phyloP scores from a whole-genome alignment of 768 basidiomycete species.

The Agaricus subrufescens region DNA sequence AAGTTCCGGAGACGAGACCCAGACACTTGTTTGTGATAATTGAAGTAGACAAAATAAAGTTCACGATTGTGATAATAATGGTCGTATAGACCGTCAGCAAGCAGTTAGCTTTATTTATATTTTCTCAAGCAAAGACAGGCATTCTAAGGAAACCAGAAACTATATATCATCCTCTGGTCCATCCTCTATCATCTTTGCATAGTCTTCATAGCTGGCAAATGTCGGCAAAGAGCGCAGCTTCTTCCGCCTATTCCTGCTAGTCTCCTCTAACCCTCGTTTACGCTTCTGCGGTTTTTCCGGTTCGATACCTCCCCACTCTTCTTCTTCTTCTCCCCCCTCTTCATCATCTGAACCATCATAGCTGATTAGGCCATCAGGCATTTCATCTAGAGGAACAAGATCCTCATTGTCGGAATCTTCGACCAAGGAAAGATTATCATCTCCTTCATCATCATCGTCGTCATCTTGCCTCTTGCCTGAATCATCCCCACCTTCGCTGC shows the following conservation, averaged over 20 bases:
- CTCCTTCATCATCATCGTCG: constrained; percentile 28
- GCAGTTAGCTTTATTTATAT: background rate
- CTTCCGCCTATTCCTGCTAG: constrained; percentile 50
- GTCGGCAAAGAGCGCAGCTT: constrained; percentile 67
- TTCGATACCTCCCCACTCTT: constrained; percentile 54
- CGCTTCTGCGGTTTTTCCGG: constrained; percentile 31
- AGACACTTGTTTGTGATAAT: no score
- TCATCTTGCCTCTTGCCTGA: constrained; percentile 18
- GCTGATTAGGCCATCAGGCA: constrained; percentile 53
- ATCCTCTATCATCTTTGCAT: constrained; percentile 80
- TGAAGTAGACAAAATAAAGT: no score
- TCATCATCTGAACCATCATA: constrained; percentile 52
- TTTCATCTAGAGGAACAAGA: constrained; percentile 53
- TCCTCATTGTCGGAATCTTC: constrained; percentile 74
- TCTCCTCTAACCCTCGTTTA: constrained; percentile 19
- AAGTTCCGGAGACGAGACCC: no score
- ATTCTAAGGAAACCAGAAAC: background rate
- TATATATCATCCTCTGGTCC: constrained; percentile 63
- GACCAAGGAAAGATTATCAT: constrained; percentile 44
- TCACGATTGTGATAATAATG: no score
- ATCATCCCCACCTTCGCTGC: constrained; percentile 20
- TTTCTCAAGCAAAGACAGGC: background rate
- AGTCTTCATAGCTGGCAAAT: constrained; percentile 86
- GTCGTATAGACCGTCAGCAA: no score
- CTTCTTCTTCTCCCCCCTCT: constrained; percentile 37